These are phyloP conservation scores for Lyophyllum semitale DNA, from an alignment of 768 basidiomycete species.

Conservation along the genomic window DNA sequence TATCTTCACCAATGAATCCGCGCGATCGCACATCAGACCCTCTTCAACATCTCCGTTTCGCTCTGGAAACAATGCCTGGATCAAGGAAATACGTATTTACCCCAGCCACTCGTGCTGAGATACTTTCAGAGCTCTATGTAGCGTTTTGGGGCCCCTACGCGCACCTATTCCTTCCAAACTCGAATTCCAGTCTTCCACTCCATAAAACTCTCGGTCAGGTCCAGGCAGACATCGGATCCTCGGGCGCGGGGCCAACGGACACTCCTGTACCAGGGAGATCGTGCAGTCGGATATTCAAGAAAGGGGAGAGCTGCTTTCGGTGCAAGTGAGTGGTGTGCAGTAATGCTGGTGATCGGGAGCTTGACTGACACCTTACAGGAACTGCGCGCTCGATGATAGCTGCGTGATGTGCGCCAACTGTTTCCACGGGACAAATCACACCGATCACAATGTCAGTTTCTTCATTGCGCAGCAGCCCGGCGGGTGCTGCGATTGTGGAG, in stretches of 20 bases:
- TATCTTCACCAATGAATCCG: constrained; percentile 52
- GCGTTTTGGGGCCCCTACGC: constrained; percentile 81
- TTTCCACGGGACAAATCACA: constrained; percentile 87
- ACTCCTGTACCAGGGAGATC: constrained; percentile 67
- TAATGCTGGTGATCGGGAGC: not conserved
- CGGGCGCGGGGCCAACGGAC: constrained; percentile 61
- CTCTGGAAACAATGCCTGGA: constrained; percentile 80
- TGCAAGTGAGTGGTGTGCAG: constrained; percentile 76
- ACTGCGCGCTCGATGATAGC: constrained; percentile 87
- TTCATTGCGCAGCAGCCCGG: constrained; percentile 91
- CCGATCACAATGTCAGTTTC: constrained; percentile 89
- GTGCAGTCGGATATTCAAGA: constrained; percentile 85
- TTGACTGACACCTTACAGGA: constrained; percentile 46
- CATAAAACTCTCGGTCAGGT: constrained; percentile 70
- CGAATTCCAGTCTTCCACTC: constrained; percentile 61
- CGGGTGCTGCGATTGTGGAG: constrained; percentile 95
- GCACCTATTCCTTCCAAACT: constrained; percentile 70
- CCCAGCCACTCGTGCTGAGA: constrained; percentile 72
- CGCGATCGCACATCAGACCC: constrained; percentile 62
- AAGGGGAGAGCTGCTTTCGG: constrained; percentile 90
- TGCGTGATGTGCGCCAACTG: constrained; percentile 90
- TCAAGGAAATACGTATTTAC: constrained; percentile 79
- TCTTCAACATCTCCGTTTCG: constrained; percentile 71
- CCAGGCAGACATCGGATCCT: constrained; percentile 58
- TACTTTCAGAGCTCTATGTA: constrained; percentile 78